Evolutionary conservation across 345 rosid genomes (phyloP).

Genomic region (Turritis glabra): DNA sequence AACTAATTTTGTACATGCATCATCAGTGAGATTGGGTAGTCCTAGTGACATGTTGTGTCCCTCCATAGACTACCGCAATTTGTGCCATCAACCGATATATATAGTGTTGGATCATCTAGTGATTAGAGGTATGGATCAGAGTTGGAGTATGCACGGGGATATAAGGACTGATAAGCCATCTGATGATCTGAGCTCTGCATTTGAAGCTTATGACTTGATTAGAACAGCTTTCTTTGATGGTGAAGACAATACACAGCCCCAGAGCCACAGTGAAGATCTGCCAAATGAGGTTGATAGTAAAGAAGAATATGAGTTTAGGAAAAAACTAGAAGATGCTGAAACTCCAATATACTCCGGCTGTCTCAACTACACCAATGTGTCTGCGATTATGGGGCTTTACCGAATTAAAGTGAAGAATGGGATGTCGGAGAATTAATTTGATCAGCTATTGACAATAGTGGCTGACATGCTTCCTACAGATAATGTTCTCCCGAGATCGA

Average conservation of each 20-base stretch:
- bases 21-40: neutral
- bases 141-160: neutral
- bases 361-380: neutral
- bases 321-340: neutral
- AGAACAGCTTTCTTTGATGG: neutral
- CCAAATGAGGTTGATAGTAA: no score
- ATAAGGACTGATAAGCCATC: neutral
- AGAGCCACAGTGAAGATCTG: no score
- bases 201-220: neutral
- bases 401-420: no score
- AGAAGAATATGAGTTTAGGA: no score
- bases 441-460: neutral
- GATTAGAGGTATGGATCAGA: neutral
- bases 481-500: neutral
- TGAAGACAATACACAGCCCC: neutral
- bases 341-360: neutral
- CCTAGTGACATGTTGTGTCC: neutral
- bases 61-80: neutral
- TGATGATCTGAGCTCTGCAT: neutral
- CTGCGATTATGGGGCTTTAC: neutral
- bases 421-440: no score
- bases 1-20: neutral
- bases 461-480: neutral
- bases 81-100: neutral
- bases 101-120: neutral